phyloP scores from a whole-genome alignment of 306 rosid species.

The Fagus sylvatica region DNA sequence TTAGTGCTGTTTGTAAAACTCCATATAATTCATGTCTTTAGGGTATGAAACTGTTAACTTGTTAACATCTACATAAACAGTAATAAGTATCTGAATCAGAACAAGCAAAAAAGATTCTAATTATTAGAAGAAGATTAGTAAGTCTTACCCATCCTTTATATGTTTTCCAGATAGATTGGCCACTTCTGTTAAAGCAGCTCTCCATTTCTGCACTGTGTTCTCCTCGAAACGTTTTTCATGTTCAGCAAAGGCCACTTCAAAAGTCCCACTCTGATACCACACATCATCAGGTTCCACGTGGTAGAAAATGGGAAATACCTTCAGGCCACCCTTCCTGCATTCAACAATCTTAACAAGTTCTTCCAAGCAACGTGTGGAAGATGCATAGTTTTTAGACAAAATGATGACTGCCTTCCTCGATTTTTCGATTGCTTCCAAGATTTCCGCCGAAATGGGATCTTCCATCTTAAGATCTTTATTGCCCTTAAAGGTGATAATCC shows the following conservation, averaged over 20 bases:
- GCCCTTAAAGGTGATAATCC: neutral
- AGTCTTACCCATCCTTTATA: neutral
- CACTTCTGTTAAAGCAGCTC: neutral
- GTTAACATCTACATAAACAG: too few species aligned
- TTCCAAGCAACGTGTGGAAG: slow-evolving; percentile 11
- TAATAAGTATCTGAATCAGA: neutral
- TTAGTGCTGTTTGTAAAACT: too few species aligned
- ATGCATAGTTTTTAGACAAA: slow-evolving; percentile 9
- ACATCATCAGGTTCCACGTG: slow-evolving; percentile 8
- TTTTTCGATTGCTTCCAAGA: slow-evolving; percentile 17
- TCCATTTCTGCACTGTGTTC: slow-evolving; percentile 5
- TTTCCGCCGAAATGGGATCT: neutral
- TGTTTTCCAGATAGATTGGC: neutral
- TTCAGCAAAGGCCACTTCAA: neutral
- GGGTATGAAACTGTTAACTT: too few species aligned
- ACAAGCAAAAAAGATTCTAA: too few species aligned
- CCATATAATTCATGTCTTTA: too few species aligned
- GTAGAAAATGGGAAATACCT: neutral
- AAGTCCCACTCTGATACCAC: neutral
- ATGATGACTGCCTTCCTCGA: slow-evolving; percentile 8
- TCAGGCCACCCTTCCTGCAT: neutral
- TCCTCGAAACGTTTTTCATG: neutral
- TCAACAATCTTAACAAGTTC: slow-evolving; percentile 23
- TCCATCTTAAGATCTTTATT: neutral
- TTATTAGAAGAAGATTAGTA: neutral